Conservation (phyloP, 495 filamentous ascomycete species). For the Lichenothelia convexa region DNA sequence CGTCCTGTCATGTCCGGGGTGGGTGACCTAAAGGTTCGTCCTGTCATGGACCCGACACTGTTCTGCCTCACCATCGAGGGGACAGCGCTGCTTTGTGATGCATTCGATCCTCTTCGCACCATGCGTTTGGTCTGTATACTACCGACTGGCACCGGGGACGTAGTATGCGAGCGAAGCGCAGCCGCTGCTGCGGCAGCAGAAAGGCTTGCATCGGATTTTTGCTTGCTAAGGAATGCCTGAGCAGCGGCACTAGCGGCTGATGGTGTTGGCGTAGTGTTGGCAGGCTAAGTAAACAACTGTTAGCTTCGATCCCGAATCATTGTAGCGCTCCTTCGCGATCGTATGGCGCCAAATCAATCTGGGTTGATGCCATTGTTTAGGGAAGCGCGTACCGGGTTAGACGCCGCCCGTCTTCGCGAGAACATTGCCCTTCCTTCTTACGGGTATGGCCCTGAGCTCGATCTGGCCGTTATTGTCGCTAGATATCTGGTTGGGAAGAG, state of each 20-base stretch:
- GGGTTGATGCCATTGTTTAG: too few relatives aligned
- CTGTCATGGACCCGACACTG: constrained; percentile 69
- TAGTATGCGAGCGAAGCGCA: constrained; percentile 57
- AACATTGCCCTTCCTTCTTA: too few relatives aligned
- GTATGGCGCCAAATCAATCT: too few relatives aligned
- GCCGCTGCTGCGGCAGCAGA: constrained; percentile 73
- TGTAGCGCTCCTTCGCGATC: too few relatives aligned
- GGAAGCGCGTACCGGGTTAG: too few relatives aligned
- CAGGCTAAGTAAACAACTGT: too few relatives aligned
- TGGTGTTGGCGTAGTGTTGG: constrained; percentile 44
- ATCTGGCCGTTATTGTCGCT: too few relatives aligned
- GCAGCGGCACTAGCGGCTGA: constrained; percentile 58
- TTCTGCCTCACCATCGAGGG: constrained; percentile 38
- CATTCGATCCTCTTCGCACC: constrained; percentile 45
- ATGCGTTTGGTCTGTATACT: constrained; percentile 79
- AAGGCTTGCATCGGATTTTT: constrained; percentile 43
- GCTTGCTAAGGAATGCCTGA: constrained; percentile 57
- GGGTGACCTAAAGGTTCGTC: constrained; percentile 61
- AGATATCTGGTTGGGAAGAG: too few relatives aligned
- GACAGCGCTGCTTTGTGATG: constrained; percentile 40
- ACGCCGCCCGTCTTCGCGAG: too few relatives aligned
- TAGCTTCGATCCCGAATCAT: too few relatives aligned
- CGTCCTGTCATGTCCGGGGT: too few relatives aligned
- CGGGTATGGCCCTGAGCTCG: too few relatives aligned
- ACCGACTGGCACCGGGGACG: constrained; percentile 56